These are phyloP conservation scores for Baorangia bicolor DNA, from an alignment of 768 basidiomycete species.

Conservation along the genomic window DNA sequence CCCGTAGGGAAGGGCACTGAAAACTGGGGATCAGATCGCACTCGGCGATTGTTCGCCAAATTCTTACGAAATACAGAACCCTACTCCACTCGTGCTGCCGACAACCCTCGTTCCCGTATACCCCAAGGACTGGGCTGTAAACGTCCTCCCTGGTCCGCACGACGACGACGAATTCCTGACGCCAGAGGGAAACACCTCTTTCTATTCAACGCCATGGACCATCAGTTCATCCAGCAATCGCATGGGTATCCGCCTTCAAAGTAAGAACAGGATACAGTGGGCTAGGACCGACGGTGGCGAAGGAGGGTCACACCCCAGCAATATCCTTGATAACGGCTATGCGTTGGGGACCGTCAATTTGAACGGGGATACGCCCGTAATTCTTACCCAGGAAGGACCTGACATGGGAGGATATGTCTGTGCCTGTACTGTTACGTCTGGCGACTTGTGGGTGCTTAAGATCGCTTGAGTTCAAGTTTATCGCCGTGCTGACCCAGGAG, in stretches of 20 bases:
- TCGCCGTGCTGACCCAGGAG: not conserved
- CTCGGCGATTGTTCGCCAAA: constrained; percentile 36
- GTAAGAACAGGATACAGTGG: constrained; percentile 47
- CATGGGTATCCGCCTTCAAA: constrained; percentile 60
- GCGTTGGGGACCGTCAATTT: constrained; percentile 54
- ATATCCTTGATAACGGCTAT: constrained; percentile 64
- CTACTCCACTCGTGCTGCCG: constrained; percentile 23
- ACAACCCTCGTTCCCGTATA: constrained; percentile 41
- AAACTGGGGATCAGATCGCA: constrained; percentile 49
- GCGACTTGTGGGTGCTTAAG: constrained; percentile 43
- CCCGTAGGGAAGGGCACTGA: constrained; percentile 49
- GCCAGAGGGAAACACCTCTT: constrained; percentile 42
- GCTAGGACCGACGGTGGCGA: constrained; percentile 57
- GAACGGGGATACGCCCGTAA: constrained; percentile 70
- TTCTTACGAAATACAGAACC: constrained; percentile 8
- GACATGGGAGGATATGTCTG: constrained; percentile 66
- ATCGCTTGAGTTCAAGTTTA: not conserved
- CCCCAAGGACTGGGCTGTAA: constrained; percentile 48
- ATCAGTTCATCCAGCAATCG: constrained; percentile 60
- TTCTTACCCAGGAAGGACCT: constrained; percentile 60
- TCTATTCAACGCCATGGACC: constrained; percentile 53
- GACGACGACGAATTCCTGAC: constrained; percentile 58
- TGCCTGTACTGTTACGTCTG: constrained; percentile 49
- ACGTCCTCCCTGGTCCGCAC: constrained; percentile 62
- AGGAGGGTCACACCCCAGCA: constrained; percentile 68